phyloP scores from a whole-genome alignment of 805 yeast species.

The Nadsonia fulvescens region DNA sequence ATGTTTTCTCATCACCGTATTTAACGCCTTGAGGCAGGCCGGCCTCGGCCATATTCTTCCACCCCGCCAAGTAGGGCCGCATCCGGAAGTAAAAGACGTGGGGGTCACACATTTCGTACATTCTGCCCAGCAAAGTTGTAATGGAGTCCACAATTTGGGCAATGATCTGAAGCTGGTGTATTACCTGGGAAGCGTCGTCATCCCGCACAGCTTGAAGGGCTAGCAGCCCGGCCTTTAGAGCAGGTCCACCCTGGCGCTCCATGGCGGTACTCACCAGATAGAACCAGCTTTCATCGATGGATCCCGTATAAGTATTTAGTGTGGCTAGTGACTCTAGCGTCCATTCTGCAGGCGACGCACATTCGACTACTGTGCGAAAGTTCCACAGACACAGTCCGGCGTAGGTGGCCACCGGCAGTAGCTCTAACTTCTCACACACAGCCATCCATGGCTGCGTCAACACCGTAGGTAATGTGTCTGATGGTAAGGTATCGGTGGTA shows the following conservation, averaged over 20 bases:
- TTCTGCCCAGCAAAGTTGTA: slow-evolving; percentile 53
- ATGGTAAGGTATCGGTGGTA: no score
- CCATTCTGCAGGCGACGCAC: slow-evolving; percentile 21
- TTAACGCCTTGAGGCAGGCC: slow-evolving; percentile 67
- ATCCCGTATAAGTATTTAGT: slow-evolving; percentile 73
- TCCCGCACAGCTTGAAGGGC: slow-evolving; percentile 41
- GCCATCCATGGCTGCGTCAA: slow-evolving; percentile 54
- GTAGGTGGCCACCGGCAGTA: slow-evolving; percentile 80
- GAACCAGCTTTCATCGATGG: slow-evolving; percentile 87
- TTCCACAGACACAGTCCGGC: slow-evolving; percentile 85
- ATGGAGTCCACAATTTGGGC: slow-evolving; percentile 63
- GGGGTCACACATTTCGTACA: slow-evolving; percentile 93
- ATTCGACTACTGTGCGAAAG: slow-evolving; percentile 43
- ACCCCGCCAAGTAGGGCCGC: slow-evolving; percentile 84
- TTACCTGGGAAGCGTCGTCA: slow-evolving; percentile 25
- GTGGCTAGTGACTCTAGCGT: slow-evolving; percentile 59
- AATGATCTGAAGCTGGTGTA: slow-evolving; percentile 34
- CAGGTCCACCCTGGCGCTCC: slow-evolving; percentile 64
- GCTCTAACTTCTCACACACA: slow-evolving; percentile 38
- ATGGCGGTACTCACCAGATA: slow-evolving; percentile 75
- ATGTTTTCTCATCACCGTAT: slow-evolving; percentile 44
- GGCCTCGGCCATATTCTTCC: slow-evolving; percentile 79
- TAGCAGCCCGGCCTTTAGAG: slow-evolving; percentile 47
- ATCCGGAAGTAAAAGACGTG: slow-evolving; percentile 74
- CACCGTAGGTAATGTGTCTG: slow-evolving; percentile 44